Conservation (phyloP, 2,329 filamentous ascomycete genomes). For the Zymoseptoria tritici region DNA sequence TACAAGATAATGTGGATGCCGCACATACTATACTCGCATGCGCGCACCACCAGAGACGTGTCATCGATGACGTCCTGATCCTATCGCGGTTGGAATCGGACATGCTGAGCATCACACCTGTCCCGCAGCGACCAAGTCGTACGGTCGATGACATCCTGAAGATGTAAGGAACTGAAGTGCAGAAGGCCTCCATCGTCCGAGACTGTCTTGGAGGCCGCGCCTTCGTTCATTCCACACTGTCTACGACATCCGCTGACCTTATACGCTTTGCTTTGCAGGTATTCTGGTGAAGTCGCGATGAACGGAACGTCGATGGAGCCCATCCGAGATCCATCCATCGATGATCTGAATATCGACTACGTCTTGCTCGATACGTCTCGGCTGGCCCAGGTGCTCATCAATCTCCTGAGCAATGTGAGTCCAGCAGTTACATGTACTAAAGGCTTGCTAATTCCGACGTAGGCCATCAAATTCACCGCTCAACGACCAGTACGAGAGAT, state of each 20-base stretch:
- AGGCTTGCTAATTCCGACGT: neutral
- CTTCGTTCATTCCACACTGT: too few relatives aligned
- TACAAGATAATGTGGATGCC: conserved; percentile 16
- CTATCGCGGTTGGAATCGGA: conserved; percentile 33
- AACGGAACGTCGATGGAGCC: conserved; percentile 25
- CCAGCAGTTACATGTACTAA: conserved; percentile 19
- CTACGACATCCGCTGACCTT: too few relatives aligned
- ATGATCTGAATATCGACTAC: conserved; percentile 8
- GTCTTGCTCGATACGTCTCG: conserved; percentile 25
- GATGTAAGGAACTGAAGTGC: conserved; percentile 20
- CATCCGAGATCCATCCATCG: conserved; percentile 5
- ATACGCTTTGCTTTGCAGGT: too few relatives aligned
- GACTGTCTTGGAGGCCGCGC: too few relatives aligned
- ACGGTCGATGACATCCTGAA: conserved; percentile 29
- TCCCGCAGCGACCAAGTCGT: conserved; percentile 27
- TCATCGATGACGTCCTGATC: conserved; percentile 43
- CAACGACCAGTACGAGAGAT: conserved; percentile 2
- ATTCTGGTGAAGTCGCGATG: conserved; percentile 31
- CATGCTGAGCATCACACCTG: conserved; percentile 33
- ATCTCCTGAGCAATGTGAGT: conserved; percentile 37
- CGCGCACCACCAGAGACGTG: conserved; percentile 29
- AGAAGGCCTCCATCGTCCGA: too few relatives aligned
- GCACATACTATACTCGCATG: conserved; percentile 28
- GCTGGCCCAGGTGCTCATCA: conserved; percentile 29
- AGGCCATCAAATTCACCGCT: conserved; percentile 3